phyloP scores from a whole-genome alignment of 768 basidiomycete species.

The Pisolithus tinctorius region DNA sequence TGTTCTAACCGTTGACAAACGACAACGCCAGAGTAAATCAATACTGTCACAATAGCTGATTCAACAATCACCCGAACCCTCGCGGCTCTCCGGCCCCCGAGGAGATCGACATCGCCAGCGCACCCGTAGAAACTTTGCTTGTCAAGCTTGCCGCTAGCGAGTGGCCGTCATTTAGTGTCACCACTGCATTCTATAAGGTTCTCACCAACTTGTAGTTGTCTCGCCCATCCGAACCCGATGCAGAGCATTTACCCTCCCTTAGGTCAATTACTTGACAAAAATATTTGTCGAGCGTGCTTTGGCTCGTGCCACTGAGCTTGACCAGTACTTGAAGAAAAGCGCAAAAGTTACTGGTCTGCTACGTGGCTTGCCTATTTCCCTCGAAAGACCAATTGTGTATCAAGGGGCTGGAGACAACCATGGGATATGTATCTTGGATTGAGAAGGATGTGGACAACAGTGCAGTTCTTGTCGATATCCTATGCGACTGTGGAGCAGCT shows the following conservation, averaged over 20 bases:
- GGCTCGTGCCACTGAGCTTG: slow-evolving; percentile 56
- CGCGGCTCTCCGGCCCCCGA: background rate
- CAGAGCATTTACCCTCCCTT: background rate
- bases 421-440: slow-evolving; percentile 74
- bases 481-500: slow-evolving; percentile 66
- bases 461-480: slow-evolving; percentile 56
- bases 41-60: slow-evolving; percentile 62
- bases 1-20: slow-evolving; percentile 44
- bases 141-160: background rate
- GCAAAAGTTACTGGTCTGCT: slow-evolving; percentile 66
- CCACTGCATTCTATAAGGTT: background rate
- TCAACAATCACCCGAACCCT: slow-evolving; percentile 29
- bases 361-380: slow-evolving; percentile 68
- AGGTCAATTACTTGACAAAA: background rate
- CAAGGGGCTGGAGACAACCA: slow-evolving; percentile 61
- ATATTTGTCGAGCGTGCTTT: slow-evolving; percentile 54
- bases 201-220: background rate
- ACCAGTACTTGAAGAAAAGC: slow-evolving; percentile 51
- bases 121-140: background rate
- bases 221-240: background rate
- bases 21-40: slow-evolving; percentile 37
- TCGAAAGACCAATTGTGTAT: slow-evolving; percentile 70
- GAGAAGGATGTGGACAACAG: slow-evolving; percentile 53
- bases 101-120: background rate
- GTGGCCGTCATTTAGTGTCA: background rate